Evolutionary conservation across 2,329 filamentous ascomycete genomes (phyloP), one percentile per base, ranked within the genome.

Genomic region (Apiospora malaysiana): DNA sequence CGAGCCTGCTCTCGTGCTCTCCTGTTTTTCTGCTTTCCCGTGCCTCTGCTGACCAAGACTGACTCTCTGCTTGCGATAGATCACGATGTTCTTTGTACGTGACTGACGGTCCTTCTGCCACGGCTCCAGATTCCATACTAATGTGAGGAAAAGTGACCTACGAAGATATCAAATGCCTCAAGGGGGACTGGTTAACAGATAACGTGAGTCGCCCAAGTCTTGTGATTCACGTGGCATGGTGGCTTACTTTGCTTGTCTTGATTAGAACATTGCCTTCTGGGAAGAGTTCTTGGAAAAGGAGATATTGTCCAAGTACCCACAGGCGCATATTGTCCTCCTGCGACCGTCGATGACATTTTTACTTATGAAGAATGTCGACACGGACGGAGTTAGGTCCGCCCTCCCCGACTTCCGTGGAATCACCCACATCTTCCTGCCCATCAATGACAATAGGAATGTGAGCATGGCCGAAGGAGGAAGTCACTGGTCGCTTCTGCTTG

Each of bases 271-370:
- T 75, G 92, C 94, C 68, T 98, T 99, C 80, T 99, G 96, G 95
- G 93, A 98, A 87, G 95, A 98, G 88, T 97, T 90, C 76, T 90
- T 99, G 74, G 96, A 99, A 82, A 93, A 91, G 73, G 95, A 98
- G 84, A 91, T 94, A 72, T 91, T 99, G 40, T 85, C 86, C 42
- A 89, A 90, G 76, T 97, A 93, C 79, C 93, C 93, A 12, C 91
- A 93, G 78, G 94, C 94, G 25, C 90, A 94, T 74, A 97, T 99
- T 79, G 88, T 95, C 72, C 93, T 99, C 70, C 91, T 99, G 40
- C 93, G 95, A 16, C 96, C 96, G 0, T 93, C 92, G 77, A 97
- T 98, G 93, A 92, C 93, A 70, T 97, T 96, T 80, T 91, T 98
- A 81, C 89, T 98, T 73, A 93, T 96, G 85, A 92, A 94, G 79